Conservation (phyloP, 192 early-diverging fungal species). For the Piromyces finnis region DNA sequence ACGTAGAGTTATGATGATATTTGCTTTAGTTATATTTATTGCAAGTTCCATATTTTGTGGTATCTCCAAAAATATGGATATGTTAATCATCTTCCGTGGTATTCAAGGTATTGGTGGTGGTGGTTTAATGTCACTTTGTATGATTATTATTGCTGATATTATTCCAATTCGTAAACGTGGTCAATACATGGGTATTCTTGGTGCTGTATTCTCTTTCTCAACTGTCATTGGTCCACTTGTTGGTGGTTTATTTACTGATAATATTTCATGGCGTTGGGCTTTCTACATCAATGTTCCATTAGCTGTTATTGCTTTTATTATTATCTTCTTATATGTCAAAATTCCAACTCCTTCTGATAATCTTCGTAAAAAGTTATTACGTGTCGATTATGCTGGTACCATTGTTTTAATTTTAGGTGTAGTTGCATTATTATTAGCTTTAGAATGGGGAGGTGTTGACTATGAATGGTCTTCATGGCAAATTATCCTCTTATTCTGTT, state of each 20-base stretch:
- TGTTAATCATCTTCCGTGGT: slow-evolving; percentile 56
- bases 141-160: slow-evolving; percentile 76
- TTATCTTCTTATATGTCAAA: slow-evolving; percentile 13
- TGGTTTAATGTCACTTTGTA: slow-evolving; percentile 49
- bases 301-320: slow-evolving; percentile 11
- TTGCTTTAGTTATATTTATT: slow-evolving; percentile 58
- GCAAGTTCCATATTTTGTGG: slow-evolving; percentile 74
- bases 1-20: slow-evolving; percentile 56
- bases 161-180: slow-evolving; percentile 62
- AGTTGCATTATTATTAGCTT: slow-evolving; percentile 29
- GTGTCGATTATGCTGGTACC: slow-evolving; percentile 41
- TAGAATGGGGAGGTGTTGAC: slow-evolving; percentile 39
- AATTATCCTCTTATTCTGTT: background rate
- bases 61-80: slow-evolving; percentile 24
- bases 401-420: slow-evolving; percentile 24
- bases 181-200: slow-evolving; percentile 60
- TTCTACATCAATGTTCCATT: slow-evolving; percentile 28
- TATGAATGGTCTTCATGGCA: slow-evolving; percentile 28
- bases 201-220: slow-evolving; percentile 35
- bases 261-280: slow-evolving; percentile 51
- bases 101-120: slow-evolving; percentile 73
- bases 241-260: slow-evolving; percentile 70
- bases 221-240: slow-evolving; percentile 64
- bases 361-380: slow-evolving; percentile 26
- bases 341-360: slow-evolving; percentile 11